A percentile compares a stretch with the other conserved stretches of the same genome.
Conservation (phyloP, 148 eudicot genomes). For the Cornus suecica region DNA sequence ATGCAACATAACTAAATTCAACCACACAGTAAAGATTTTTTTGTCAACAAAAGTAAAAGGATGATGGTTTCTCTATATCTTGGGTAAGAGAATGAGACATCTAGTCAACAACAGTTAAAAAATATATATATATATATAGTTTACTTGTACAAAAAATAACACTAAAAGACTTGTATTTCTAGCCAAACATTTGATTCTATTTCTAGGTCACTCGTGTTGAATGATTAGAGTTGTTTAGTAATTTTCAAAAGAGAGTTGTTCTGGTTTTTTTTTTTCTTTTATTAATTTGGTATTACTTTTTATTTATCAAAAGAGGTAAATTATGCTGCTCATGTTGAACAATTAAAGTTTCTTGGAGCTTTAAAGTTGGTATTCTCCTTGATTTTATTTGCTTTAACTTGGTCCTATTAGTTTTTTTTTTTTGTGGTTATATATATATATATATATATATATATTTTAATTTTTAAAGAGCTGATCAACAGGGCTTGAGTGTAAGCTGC, state of each 20-base stretch:
- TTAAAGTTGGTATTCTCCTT: background rate
- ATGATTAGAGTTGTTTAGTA: background rate
- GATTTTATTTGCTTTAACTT: background rate
- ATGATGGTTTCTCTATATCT: background rate
- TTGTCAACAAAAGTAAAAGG: background rate
- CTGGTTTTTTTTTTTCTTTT: no score
- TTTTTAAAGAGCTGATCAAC: background rate
- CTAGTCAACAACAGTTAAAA: no score
- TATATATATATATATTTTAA: no score
- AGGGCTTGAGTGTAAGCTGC: background rate
- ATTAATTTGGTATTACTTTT: no score
- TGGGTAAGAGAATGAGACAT: background rate
- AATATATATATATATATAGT: no score
- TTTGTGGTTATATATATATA: no score
- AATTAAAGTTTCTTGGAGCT: background rate
- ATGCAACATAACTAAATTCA: background rate
- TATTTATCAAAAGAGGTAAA: no score
- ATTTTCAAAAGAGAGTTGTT: background rate
- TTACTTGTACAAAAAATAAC: no score
- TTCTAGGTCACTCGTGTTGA: no score
- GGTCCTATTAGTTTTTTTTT: background rate
- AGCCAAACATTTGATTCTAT: no score
- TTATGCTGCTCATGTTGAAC: background rate
- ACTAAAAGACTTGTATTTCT: no score
- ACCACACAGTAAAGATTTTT: background rate